A percentile compares a stretch with the other conserved stretches of the same genome.
These are phyloP conservation scores for Lachnellula subtilissima DNA, from an alignment of 2,329 filamentous ascomycete species.

Conservation along the genomic window DNA sequence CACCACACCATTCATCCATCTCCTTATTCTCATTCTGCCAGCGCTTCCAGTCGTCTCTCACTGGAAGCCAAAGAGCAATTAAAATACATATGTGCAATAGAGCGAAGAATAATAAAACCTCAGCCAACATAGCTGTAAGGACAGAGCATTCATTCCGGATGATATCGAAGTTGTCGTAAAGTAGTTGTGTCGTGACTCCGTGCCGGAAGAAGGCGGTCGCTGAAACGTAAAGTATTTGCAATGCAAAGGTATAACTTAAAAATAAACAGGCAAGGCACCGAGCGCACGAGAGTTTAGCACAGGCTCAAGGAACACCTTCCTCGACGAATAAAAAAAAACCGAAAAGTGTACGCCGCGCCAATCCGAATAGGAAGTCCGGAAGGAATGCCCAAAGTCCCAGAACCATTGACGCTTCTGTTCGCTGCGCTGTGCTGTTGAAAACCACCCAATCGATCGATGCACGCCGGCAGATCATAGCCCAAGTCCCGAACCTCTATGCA, in stretches of 20 bases:
- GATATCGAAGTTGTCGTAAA: not conserved
- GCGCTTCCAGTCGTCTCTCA: not conserved
- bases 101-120: constrained; percentile 2
- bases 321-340: constrained; percentile 16
- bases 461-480: constrained; percentile 29
- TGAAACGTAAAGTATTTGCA: constrained; percentile 18
- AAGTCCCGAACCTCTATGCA: constrained; percentile 20
- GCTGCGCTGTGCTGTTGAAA: constrained; percentile 21
- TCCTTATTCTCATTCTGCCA: not conserved
- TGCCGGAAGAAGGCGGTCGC: constrained; percentile 7
- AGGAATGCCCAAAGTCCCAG: constrained; percentile 13
- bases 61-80: not conserved
- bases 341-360: constrained; percentile 23
- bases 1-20: not conserved
- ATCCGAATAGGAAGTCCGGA: not conserved
- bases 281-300: constrained; percentile 30
- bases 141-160: not conserved
- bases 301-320: constrained; percentile 27
- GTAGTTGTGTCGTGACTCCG: not conserved
- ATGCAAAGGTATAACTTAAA: constrained; percentile 1
- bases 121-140: not conserved
- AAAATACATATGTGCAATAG: constrained; percentile 12
- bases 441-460: constrained; percentile 28
- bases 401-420: constrained; percentile 21
- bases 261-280: constrained; percentile 21